phyloP scores from a whole-genome alignment of 495 filamentous ascomycete genomes.

The Penicillium simplicissimum region DNA sequence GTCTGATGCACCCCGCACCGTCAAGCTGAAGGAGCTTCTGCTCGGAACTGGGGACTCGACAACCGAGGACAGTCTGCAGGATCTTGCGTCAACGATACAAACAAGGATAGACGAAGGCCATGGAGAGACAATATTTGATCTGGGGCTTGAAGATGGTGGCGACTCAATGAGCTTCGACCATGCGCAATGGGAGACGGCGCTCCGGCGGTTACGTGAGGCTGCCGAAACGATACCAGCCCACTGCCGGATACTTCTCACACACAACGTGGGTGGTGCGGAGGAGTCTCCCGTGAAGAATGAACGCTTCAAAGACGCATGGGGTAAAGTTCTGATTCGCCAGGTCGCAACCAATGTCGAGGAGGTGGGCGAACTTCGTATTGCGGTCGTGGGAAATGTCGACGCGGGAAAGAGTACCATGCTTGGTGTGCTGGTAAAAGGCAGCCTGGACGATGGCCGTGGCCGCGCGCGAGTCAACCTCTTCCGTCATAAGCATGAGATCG shows the following conservation, averaged over 20 bases:
- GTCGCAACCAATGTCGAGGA: slow-evolving; percentile 74
- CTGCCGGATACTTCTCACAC: slow-evolving; percentile 77
- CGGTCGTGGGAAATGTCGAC: slow-evolving; percentile 96
- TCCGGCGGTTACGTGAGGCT: slow-evolving; percentile 64
- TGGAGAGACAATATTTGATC: slow-evolving; percentile 87
- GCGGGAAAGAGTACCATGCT: slow-evolving; percentile 97
- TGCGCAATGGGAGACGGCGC: slow-evolving; percentile 76
- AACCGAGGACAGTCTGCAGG: slow-evolving; percentile 58
- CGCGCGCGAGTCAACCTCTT: slow-evolving; percentile 96
- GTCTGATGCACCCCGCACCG: slow-evolving; percentile 67
- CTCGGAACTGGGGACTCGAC: slow-evolving; percentile 59
- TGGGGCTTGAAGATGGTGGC: slow-evolving; percentile 89
- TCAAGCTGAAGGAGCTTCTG: slow-evolving; percentile 75
- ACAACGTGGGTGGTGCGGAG: slow-evolving; percentile 79
- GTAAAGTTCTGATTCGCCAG: slow-evolving; percentile 82
- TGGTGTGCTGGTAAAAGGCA: slow-evolving; percentile 93
- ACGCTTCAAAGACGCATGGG: slow-evolving; percentile 70
- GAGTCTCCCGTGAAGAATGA: slow-evolving; percentile 62
- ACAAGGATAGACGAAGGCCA: slow-evolving; percentile 79
- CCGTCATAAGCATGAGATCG: slow-evolving; percentile 95
- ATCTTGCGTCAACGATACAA: slow-evolving; percentile 61
- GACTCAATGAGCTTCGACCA: slow-evolving; percentile 84
- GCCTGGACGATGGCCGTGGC: slow-evolving; percentile 91
- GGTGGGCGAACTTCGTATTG: slow-evolving; percentile 93
- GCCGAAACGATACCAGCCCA: slow-evolving; percentile 69